These are phyloP conservation scores for Meira nashicola DNA, from an alignment of 1,284 basidiomycete genomes.

Conservation along the genomic window DNA sequence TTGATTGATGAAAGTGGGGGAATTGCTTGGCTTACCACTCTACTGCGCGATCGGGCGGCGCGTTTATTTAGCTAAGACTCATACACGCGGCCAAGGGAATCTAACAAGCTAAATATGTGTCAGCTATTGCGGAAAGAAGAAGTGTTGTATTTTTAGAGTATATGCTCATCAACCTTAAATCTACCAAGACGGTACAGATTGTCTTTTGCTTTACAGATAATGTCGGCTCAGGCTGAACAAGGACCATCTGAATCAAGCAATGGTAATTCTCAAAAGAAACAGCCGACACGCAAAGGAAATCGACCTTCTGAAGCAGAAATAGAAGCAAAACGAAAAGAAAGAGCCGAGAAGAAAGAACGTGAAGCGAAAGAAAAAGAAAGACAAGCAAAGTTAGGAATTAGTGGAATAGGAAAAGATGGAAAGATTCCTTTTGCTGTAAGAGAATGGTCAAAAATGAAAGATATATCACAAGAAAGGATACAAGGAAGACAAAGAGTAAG, in stretches of 20 bases:
- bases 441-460: slow-evolving; percentile 10
- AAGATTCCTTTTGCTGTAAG: slow-evolving; percentile 9
- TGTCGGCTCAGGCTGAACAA: too few relatives aligned
- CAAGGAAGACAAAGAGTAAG: not conserved
- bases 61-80: too few relatives aligned
- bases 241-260: not conserved
- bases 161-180: too few relatives aligned
- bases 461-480: not conserved
- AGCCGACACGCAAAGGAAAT: not conserved
- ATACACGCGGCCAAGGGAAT: too few relatives aligned
- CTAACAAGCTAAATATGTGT: too few relatives aligned
- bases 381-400: not conserved
- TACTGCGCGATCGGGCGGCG: too few relatives aligned
- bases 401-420: not conserved
- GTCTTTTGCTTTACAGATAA: too few relatives aligned
- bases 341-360: slow-evolving; percentile 17
- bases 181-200: too few relatives aligned
- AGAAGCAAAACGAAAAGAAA: slow-evolving; percentile 11
- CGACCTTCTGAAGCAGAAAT: slow-evolving; percentile 8
- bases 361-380: slow-evolving; percentile 11
- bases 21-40: too few relatives aligned
- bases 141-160: too few relatives aligned
- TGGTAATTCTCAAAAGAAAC: not conserved
- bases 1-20: too few relatives aligned
- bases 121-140: too few relatives aligned